Base-by-base conservation (phyloP, 1,284 basidiomycete genomes). In the Sparassis latifolia region DNA sequence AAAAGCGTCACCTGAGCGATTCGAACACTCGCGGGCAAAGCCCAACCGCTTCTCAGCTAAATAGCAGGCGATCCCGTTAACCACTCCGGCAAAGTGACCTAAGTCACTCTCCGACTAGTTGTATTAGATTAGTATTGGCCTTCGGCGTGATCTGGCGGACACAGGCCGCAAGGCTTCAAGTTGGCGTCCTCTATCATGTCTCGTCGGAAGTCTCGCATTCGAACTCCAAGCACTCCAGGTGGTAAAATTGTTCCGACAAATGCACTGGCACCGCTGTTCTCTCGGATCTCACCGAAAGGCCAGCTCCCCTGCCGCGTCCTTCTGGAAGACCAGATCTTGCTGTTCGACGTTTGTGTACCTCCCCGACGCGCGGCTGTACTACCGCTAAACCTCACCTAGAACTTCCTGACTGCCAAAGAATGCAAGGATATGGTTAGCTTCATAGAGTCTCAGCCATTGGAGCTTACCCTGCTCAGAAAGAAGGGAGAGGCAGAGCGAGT, bases 21-120 rank as follows among this genome's bases (percentile, higher is more conserved):
- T 86, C 84, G 84, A 86, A 86, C 84, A 84, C 84, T 77, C 83
- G 84, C 84, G 84, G 75, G 72, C 82, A 84, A 82, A 84, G 59
- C 55, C 55, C 60, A 62, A 60, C 58, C 58, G 61, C 61, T 60
- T 20, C 12, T 51, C 62, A 64, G 57, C 62, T 64, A 59, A 49
- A 60, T 87, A 87, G 84, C 86, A 88, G 85, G 86, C 85, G 84
- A 88, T 86, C 85, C 85, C 86, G 85, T 88, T 88, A 87, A 88
- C 86, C 85, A 88, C 86, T 88, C 85, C 84, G 85, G 85, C 85
- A 88, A 88, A 86, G 85, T 86, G 84, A 86, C 84, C 45, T 55
- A 37, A n/a, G n/a, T n/a, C n/a, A n/a, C n/a, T n/a, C n/a, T n/a
- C n/a, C n/a, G n/a, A n/a, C n/a, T n/a, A n/a, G n/a, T n/a, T n/a